Conservation (phyloP, 2,329 filamentous ascomycete species). For the Beauveria bassiana region DNA sequence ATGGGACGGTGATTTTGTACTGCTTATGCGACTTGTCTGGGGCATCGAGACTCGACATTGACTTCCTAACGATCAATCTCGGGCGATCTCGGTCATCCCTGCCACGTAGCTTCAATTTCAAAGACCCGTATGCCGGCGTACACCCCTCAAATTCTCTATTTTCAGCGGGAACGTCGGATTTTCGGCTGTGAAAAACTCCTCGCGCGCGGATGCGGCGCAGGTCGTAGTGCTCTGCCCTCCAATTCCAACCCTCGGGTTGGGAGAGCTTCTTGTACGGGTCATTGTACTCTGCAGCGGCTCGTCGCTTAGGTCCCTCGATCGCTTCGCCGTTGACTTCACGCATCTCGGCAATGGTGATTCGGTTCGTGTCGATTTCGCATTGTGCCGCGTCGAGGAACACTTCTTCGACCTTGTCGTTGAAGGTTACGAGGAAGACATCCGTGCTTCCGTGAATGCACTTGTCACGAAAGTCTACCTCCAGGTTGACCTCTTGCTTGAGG, state of each 20-base stretch:
- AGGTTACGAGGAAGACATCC: constrained; percentile 68
- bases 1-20: constrained; percentile 59
- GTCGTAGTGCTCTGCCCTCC: constrained; percentile 67
- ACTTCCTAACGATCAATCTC: constrained; percentile 37
- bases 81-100: constrained; percentile 32
- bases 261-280: constrained; percentile 63
- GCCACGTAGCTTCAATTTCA: constrained; percentile 37
- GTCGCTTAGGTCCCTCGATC: constrained; percentile 28
- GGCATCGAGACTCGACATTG: constrained; percentile 25
- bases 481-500: constrained; percentile 76
- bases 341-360: constrained; percentile 42
- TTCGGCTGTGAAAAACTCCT: constrained; percentile 43
- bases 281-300: constrained; percentile 36
- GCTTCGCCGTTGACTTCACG: constrained; percentile 28
- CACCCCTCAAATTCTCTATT: constrained; percentile 48
- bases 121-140: constrained; percentile 46
- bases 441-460: constrained; percentile 70
- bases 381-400: constrained; percentile 56
- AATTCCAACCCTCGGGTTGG: constrained; percentile 52
- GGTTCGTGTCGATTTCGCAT: constrained; percentile 47
- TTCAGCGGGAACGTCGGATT: constrained; percentile 46
- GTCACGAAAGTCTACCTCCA: constrained; percentile 80
- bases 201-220: constrained; percentile 61
- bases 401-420: constrained; percentile 49
- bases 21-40: constrained; percentile 36